These are phyloP conservation scores for Cercospora beticola DNA, from an alignment of 2,329 filamentous ascomycete genomes.

Conservation along the genomic window DNA sequence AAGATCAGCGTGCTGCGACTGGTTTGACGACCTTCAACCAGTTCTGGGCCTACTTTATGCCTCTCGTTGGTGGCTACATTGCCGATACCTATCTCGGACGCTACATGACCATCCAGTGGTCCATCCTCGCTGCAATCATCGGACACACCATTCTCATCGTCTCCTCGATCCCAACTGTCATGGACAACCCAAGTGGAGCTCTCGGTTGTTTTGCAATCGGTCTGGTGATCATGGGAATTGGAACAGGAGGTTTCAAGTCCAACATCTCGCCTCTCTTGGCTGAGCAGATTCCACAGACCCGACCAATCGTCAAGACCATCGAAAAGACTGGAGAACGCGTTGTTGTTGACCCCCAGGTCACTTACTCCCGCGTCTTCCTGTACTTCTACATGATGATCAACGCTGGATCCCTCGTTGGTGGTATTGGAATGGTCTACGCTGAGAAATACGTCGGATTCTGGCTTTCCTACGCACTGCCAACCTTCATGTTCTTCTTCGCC, in stretches of 20 bases:
- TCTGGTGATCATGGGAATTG: constrained; percentile 67
- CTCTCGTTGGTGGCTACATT: constrained; percentile 48
- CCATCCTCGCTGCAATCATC: constrained; percentile 61
- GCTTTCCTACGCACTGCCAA: constrained; percentile 61
- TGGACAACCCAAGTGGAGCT: constrained; percentile 55
- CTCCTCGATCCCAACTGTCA: constrained; percentile 63
- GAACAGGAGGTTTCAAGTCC: constrained; percentile 78
- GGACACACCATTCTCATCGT: constrained; percentile 67
- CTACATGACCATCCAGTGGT: constrained; percentile 67
- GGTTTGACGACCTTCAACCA: constrained; percentile 50
- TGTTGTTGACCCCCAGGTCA: constrained; percentile 49
- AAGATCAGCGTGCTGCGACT: constrained; percentile 46
- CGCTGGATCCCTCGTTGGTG: constrained; percentile 61
- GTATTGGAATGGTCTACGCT: constrained; percentile 66
- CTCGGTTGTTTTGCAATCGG: constrained; percentile 65
- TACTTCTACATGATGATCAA: constrained; percentile 75
- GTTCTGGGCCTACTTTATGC: constrained; percentile 51
- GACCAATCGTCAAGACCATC: constrained; percentile 41
- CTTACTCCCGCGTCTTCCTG: constrained; percentile 51
- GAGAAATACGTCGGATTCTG: constrained; percentile 67
- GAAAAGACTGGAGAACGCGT: constrained; percentile 46
- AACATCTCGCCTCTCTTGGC: constrained; percentile 61
- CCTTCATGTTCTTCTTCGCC: constrained; percentile 64
- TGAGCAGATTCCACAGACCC: constrained; percentile 47
- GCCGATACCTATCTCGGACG: constrained; percentile 70